Conservation (phyloP, 163 green algal genomes). For the Chlamydomonas reinhardtii region DNA sequence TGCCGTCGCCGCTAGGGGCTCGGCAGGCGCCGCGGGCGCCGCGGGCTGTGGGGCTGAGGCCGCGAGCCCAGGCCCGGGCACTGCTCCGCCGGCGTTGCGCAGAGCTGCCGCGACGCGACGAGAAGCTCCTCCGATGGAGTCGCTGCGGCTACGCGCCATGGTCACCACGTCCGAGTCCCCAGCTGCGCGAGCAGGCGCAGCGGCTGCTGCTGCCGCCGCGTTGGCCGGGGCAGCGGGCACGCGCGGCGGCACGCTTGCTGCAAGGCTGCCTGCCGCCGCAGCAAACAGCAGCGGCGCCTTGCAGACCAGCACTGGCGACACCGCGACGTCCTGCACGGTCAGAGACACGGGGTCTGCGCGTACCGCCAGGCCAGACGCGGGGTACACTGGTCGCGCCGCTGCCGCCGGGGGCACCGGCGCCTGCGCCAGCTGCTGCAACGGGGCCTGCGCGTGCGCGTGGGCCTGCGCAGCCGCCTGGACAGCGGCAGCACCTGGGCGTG, state of each 20-base stretch:
- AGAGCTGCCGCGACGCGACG: too few species aligned
- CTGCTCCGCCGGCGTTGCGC: too few species aligned
- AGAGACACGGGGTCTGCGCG: conserved; percentile 10
- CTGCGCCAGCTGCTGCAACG: neutral
- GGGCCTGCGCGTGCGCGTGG: neutral
- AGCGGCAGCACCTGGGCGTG: too few species aligned
- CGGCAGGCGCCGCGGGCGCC: neutral
- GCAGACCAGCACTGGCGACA: conserved; percentile 40
- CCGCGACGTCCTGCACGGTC: conserved; percentile 7
- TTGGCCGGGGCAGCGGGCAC: neutral
- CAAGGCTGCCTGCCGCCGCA: neutral
- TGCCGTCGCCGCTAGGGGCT: neutral
- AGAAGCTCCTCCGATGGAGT: too few species aligned
- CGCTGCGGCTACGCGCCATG: too few species aligned
- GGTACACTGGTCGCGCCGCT: too few species aligned
- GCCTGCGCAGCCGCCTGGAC: neutral
- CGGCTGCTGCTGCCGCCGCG: neutral
- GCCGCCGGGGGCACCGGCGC: too few species aligned
- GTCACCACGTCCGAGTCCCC: too few species aligned
- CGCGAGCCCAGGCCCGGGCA: too few species aligned
- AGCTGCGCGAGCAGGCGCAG: too few species aligned
- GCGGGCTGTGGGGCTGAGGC: too few species aligned
- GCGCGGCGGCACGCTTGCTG: conserved; percentile 4
- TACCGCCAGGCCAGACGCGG: conserved; percentile 9
- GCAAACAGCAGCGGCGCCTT: conserved; percentile 20